Evolutionary conservation across 1,139 yeast genomes (phyloP).

Genomic region (Kodamaea plutei): DNA sequence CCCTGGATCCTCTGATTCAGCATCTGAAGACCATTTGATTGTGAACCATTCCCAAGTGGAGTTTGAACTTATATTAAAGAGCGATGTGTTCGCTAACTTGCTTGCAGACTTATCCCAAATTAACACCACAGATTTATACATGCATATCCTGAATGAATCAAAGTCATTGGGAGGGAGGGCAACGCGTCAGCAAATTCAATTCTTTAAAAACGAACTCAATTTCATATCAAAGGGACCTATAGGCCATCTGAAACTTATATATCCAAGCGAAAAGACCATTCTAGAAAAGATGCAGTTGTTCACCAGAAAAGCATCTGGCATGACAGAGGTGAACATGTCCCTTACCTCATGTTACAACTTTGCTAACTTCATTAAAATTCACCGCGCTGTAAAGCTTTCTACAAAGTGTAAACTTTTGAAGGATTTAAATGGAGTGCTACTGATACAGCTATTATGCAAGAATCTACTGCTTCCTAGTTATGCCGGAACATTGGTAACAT

Average conservation of each 20-base stretch:
- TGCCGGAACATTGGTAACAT: conserved; percentile 61
- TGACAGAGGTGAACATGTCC: conserved; percentile 21
- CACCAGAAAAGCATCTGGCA: conserved; percentile 9
- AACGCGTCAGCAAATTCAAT: conserved; percentile 9
- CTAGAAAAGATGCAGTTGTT: conserved; percentile 45
- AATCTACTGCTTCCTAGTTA: conserved; percentile 31
- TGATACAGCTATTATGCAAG: conserved; percentile 42
- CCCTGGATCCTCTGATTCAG: conserved; percentile 14
- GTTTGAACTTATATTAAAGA: conserved; percentile 64
- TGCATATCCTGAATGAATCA: conserved; percentile 34
- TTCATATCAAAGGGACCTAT: conserved; percentile 66
- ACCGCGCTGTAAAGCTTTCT: conserved; percentile 53
- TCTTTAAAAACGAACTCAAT: conserved; percentile 31
- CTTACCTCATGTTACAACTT: conserved; percentile 49
- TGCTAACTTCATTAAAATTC: conserved; percentile 47
- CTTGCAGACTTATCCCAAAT: conserved; percentile 66
- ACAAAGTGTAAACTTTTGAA: conserved; percentile 57
- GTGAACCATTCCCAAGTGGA: conserved; percentile 49
- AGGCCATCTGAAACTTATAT: conserved; percentile 63
- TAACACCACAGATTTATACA: conserved; percentile 54
- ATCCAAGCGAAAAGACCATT: conserved; percentile 62
- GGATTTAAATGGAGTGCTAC: conserved; percentile 52
- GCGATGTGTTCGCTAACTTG: conserved; percentile 60
- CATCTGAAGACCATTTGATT: conserved; percentile 21
- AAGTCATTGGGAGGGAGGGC: conserved; percentile 11